Evolutionary conservation across 2,329 filamentous ascomycete genomes (phyloP).

Genomic region (Alternaria sp.): DNA sequence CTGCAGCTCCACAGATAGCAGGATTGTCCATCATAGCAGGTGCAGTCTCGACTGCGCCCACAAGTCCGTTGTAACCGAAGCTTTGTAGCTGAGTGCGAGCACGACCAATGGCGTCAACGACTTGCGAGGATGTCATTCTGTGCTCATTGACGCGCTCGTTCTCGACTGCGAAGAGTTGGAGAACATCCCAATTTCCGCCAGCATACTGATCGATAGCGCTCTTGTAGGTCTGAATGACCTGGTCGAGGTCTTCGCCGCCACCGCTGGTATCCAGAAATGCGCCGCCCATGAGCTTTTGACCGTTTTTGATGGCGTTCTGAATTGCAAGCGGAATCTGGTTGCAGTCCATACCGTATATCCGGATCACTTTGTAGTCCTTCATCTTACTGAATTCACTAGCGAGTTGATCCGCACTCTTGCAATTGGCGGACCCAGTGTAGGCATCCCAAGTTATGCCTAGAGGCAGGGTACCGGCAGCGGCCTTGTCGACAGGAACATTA

Average conservation of each 20-base stretch:
- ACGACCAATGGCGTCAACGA: conserved; percentile 65
- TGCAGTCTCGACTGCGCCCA: conserved; percentile 84
- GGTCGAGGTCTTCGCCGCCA: conserved; percentile 51
- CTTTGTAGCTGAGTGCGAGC: conserved; percentile 66
- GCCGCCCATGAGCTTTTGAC: conserved; percentile 77
- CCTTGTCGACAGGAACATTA: conserved; percentile 9
- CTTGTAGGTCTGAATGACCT: conserved; percentile 69
- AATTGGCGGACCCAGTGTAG: conserved; percentile 51
- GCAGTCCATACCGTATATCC: conserved; percentile 84
- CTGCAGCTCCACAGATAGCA: conserved; percentile 73
- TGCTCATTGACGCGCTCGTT: conserved; percentile 77
- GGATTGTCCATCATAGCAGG: conserved; percentile 71
- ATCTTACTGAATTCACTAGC: conserved; percentile 68
- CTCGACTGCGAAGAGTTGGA: conserved; percentile 78
- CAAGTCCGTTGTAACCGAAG: conserved; percentile 73
- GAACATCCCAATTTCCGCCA: conserved; percentile 68
- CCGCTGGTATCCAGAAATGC: conserved; percentile 68
- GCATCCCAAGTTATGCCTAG: conserved; percentile 48
- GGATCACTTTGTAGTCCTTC: conserved; percentile 69
- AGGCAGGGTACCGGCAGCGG: conserved; percentile 23
- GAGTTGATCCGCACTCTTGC: conserved; percentile 72
- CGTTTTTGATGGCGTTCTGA: conserved; percentile 68
- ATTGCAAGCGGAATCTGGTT: conserved; percentile 72
- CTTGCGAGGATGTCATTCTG: conserved; percentile 57
- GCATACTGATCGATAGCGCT: conserved; percentile 58